A percentile compares a stretch with the other conserved stretches of the same genome.
phyloP scores from a whole-genome alignment of 2,329 filamentous ascomycete genomes.

The Exophiala dermatitidis region DNA sequence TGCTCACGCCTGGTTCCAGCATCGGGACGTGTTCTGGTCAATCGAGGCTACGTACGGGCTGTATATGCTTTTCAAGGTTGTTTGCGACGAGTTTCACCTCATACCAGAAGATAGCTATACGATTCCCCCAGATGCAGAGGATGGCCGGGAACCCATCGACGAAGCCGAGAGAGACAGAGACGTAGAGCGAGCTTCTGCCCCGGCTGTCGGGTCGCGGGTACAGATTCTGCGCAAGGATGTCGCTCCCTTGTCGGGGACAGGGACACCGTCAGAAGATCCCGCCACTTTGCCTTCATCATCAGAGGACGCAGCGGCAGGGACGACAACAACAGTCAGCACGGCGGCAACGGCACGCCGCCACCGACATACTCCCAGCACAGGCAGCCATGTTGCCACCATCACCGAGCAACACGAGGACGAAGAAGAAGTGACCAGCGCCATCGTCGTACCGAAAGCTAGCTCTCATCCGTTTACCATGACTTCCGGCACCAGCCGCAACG shows the following conservation, averaged over 20 bases:
- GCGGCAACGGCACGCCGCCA: conserved; percentile 73
- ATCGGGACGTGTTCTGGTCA: conserved; percentile 89
- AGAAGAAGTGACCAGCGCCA: conserved; percentile 19
- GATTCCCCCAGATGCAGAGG: conserved; percentile 85
- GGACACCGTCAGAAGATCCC: conserved; percentile 1
- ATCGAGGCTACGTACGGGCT: conserved; percentile 85
- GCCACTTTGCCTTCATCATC: neutral
- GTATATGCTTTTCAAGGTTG: conserved; percentile 94
- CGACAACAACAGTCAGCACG: conserved; percentile 48
- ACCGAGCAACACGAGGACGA: conserved; percentile 73
- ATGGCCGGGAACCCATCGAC: conserved; percentile 51
- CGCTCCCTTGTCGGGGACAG: neutral
- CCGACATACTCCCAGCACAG: conserved; percentile 71
- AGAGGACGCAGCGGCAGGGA: conserved; percentile 31
- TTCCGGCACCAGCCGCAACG: no score
- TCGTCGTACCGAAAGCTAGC: conserved; percentile 1
- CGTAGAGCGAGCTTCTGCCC: neutral
- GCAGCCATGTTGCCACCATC: conserved; percentile 72
- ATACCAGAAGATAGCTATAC: conserved; percentile 94
- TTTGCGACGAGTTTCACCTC: conserved; percentile 85
- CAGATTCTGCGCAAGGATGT: conserved; percentile 37
- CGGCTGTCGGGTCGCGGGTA: conserved; percentile 13
- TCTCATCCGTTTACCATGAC: neutral
- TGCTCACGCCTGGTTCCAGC: conserved; percentile 97
- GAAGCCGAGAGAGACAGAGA: neutral